Conservation (phyloP, 805 yeast species). For the Kluyveromyces lactis region DNA sequence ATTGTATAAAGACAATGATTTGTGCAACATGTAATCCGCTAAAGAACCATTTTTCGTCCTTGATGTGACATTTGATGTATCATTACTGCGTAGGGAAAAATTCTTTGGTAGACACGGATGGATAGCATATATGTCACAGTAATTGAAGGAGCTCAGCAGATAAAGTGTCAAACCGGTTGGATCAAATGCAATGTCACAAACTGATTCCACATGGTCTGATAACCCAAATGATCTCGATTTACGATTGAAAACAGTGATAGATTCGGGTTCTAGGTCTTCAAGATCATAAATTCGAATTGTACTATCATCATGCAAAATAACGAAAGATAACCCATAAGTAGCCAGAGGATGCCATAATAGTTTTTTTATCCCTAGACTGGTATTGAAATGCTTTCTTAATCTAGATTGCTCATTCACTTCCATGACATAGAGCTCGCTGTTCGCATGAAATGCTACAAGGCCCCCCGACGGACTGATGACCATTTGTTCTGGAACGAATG, state of each 20-base stretch:
- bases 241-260: conserved; percentile 4
- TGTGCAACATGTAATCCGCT: conserved; percentile 19
- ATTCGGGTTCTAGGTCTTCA: conserved; percentile 3
- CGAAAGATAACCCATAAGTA: conserved; percentile 14
- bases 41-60: conserved; percentile 20
- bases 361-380: conserved; percentile 27
- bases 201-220: conserved; percentile 15
- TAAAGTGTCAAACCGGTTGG: conserved; percentile 45
- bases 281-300: conserved; percentile 19
- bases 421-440: neutral
- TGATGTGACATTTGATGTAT: conserved; percentile 27
- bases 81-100: conserved; percentile 28
- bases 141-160: conserved; percentile 39
- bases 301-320: conserved; percentile 19
- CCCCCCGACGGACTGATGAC: neutral
- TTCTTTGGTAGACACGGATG: conserved; percentile 56
- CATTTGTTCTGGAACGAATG: neutral
- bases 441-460: neutral
- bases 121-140: conserved; percentile 47
- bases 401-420: neutral
- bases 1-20: conserved; percentile 14
- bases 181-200: conserved; percentile 19
- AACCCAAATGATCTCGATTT: conserved; percentile 15
- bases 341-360: conserved; percentile 38
- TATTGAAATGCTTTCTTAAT: neutral